Base-by-base conservation (phyloP, 768 basidiomycete species). In the Russula brevipes region DNA sequence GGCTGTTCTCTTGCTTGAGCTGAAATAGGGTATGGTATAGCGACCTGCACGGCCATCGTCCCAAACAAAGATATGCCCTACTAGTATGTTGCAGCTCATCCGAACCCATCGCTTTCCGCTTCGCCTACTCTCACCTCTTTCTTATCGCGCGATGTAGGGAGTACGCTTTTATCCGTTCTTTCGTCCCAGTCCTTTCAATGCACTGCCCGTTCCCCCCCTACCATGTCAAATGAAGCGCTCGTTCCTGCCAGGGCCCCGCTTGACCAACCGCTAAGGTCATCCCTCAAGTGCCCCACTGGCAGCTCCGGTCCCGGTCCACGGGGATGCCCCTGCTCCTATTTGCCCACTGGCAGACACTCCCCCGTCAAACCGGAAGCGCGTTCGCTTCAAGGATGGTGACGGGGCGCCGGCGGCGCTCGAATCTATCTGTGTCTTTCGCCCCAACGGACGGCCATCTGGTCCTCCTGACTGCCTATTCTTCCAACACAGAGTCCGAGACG, bases 301-400 rank as follows among this genome's bases (percentile, higher is more conserved):
- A n/a, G 11, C 57, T n/a, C 9, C 2, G n/a, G 5, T 49, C 33
- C 10, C 16, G 24, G 51, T 24, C n/a, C 38, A 41, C 35, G 17
- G 14, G 6, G 31, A 31, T 17, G 5, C n/a, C n/a, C 17, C 38
- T 1, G 17, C 31, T 19, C 12, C 6, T 51, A 5, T 24, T 31
- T 33, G n/a, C 17, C 2, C n/a, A n/a, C n/a, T n/a, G n/a, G n/a
- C 9, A n/a, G 17, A 41, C 47, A 4, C 31, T 1, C 35, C 30
- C 42, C 31, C 54, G 0, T 31, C 44, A 11, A 14, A 35, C 6
- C 11, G 0, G 10, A 64, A 56, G 47, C 47, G 14, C 11, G 63
- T 62, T 33, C 60, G 35, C 6, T 64, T 64, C 53, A 56, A 55
- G 16, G 59, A 62, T 19, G 17, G 3, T 3, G 63, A 42, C 24